Evolutionary conservation across 805 yeast genomes (phyloP).

Genomic region (Candida ponderosae): DNA sequence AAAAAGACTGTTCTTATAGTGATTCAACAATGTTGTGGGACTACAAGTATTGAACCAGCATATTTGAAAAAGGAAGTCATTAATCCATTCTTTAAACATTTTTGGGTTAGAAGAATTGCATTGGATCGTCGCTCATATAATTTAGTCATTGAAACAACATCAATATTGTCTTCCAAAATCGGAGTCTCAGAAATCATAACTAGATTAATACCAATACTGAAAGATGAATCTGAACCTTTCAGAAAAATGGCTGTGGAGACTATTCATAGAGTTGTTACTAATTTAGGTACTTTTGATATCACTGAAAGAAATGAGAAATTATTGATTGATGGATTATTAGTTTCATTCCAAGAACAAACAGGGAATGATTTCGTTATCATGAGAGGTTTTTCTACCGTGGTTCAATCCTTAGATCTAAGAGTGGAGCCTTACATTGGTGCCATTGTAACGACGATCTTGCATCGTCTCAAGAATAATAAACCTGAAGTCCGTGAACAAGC

Average conservation of each 20-base stretch:
- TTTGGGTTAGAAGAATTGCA: conserved; percentile 83
- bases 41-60: conserved; percentile 46
- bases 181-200: conserved; percentile 59
- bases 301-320: conserved; percentile 52
- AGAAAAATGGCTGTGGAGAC: conserved; percentile 75
- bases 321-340: conserved; percentile 72
- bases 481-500: conserved; percentile 77
- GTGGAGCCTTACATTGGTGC: conserved; percentile 66
- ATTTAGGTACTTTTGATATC: conserved; percentile 50
- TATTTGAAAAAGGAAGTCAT: conserved; percentile 45
- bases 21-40: conserved; percentile 55
- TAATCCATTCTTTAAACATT: conserved; percentile 55
- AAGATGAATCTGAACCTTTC: conserved; percentile 78
- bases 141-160: conserved; percentile 67
- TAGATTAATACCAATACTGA: conserved; percentile 46
- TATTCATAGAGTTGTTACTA: conserved; percentile 43
- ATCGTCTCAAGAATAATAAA: conserved; percentile 61
- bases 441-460: conserved; percentile 63
- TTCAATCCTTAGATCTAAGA: conserved; percentile 53
- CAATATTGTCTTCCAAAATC: conserved; percentile 54
- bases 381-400: conserved; percentile 55
- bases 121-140: conserved; percentile 49
- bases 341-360: conserved; percentile 76
- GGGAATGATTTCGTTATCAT: conserved; percentile 47
- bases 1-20: conserved; percentile 62